These are phyloP conservation scores for Triangularia setosa DNA, from an alignment of 2,329 filamentous ascomycete genomes.

Conservation along the genomic window DNA sequence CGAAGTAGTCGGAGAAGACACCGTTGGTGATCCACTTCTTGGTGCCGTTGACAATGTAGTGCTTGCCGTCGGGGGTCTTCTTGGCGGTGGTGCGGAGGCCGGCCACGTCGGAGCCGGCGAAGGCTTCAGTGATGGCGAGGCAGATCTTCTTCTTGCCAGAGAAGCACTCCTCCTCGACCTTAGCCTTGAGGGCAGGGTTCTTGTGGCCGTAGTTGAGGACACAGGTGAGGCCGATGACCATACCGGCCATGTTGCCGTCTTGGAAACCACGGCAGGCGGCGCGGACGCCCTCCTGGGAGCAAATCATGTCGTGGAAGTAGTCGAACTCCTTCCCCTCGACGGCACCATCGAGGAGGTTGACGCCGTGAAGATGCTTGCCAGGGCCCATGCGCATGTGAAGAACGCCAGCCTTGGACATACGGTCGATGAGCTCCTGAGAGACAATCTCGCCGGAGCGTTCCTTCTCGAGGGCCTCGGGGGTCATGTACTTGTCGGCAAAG, in stretches of 20 bases:
- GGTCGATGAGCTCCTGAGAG: conserved; percentile 67
- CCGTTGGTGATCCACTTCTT: conserved; percentile 90
- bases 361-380: conserved; percentile 73
- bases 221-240: conserved; percentile 77
- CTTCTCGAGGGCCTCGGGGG: conserved; percentile 70
- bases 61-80: conserved; percentile 70
- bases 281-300: conserved; percentile 68
- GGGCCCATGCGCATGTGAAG: conserved; percentile 81
- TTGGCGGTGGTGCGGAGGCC: conserved; percentile 73
- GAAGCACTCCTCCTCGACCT: conserved; percentile 68
- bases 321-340: conserved; percentile 78
- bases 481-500: conserved; percentile 69
- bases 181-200: conserved; percentile 61
- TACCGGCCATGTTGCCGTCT: conserved; percentile 82
- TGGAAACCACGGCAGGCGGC: conserved; percentile 74
- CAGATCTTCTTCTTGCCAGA: conserved; percentile 84
- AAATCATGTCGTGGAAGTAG: conserved; percentile 79
- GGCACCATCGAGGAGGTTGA: conserved; percentile 63
- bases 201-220: conserved; percentile 70
- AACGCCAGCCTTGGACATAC: conserved; percentile 70
- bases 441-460: conserved; percentile 72
- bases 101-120: conserved; percentile 79
- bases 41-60: conserved; percentile 67
- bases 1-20: conserved; percentile 78
- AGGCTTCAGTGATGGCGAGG: conserved; percentile 83